These are phyloP conservation scores for Eutrema japonicum DNA, from an alignment of 345 rosid genomes.

Conservation along the genomic window DNA sequence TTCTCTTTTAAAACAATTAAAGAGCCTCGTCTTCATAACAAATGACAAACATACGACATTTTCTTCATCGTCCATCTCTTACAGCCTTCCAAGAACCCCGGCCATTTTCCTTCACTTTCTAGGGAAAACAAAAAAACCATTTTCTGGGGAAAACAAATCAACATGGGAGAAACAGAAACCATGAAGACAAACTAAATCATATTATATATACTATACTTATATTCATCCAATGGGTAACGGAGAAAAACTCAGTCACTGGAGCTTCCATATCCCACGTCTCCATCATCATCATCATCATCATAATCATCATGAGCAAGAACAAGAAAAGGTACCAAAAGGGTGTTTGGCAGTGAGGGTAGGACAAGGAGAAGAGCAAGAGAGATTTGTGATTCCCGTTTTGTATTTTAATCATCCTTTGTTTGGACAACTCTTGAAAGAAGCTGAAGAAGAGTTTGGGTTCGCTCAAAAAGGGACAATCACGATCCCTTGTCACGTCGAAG, in stretches of 20 bases:
- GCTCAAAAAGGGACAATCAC: slow-evolving; percentile 68
- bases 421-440: slow-evolving; percentile 58
- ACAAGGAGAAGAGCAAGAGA: slow-evolving; percentile 55
- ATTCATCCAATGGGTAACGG: slow-evolving; percentile 35
- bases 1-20: slow-evolving; percentile 18
- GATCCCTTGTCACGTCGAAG: slow-evolving; percentile 62
- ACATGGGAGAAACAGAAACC: slow-evolving; percentile 47
- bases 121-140: slow-evolving; percentile 18
- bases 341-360: slow-evolving; percentile 64
- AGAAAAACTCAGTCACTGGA: slow-evolving; percentile 40
- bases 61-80: slow-evolving; percentile 26
- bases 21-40: slow-evolving; percentile 26
- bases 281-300: slow-evolving; percentile 34
- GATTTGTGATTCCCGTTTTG: slow-evolving; percentile 63
- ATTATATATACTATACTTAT: slow-evolving; percentile 13
- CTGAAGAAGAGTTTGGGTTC: slow-evolving; percentile 66
- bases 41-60: slow-evolving; percentile 35
- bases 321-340: slow-evolving; percentile 57
- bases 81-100: slow-evolving; percentile 31
- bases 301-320: slow-evolving; percentile 25
- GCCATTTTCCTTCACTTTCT: slow-evolving; percentile 39
- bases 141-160: slow-evolving; percentile 23
- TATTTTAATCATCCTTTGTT: slow-evolving; percentile 67
- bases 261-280: slow-evolving; percentile 42
- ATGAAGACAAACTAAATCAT: slow-evolving; percentile 36